These are phyloP conservation scores for Candida ortonii DNA, from an alignment of 805 yeast species.

Conservation along the genomic window DNA sequence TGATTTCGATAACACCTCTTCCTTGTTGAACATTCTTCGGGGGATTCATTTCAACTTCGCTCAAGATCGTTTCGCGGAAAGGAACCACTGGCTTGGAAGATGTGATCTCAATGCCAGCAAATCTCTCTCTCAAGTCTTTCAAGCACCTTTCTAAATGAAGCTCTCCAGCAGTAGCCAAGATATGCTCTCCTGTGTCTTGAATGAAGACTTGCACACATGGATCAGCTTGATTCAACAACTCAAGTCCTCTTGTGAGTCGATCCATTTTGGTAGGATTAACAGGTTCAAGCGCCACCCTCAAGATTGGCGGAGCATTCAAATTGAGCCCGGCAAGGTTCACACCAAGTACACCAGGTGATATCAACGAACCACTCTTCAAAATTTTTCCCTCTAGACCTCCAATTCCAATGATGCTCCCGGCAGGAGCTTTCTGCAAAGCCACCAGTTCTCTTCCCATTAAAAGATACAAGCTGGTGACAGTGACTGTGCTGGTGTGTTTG, in stretches of 20 bases:
- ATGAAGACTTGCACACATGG: constrained; percentile 88
- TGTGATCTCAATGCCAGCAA: constrained; percentile 85
- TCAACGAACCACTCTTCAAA: constrained; percentile 81
- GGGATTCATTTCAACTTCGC: constrained; percentile 46
- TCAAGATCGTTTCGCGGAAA: constrained; percentile 77
- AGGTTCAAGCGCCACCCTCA: constrained; percentile 95
- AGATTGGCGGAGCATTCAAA: constrained; percentile 81
- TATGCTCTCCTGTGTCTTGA: constrained; percentile 90
- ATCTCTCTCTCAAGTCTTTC: constrained; percentile 84
- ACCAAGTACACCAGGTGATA: constrained; percentile 55
- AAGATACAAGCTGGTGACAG: constrained; percentile 67
- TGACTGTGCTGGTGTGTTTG: constrained; percentile 55
- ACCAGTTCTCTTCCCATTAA: constrained; percentile 92
- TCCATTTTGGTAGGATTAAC: constrained; percentile 78
- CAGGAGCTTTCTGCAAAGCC: constrained; percentile 75
- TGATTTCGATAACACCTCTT: constrained; percentile 49
- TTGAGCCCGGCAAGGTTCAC: constrained; percentile 77
- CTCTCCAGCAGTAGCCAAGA: constrained; percentile 94
- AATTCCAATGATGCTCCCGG: constrained; percentile 93
- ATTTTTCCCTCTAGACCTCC: constrained; percentile 84
- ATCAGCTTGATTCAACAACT: constrained; percentile 79
- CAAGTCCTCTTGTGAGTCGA: constrained; percentile 73
- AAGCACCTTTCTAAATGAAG: constrained; percentile 92
- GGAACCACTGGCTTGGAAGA: constrained; percentile 94
- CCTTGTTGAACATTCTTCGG: constrained; percentile 43